Conservation (phyloP, 2,329 filamentous ascomycete species). For the Scedosporium boydii region DNA sequence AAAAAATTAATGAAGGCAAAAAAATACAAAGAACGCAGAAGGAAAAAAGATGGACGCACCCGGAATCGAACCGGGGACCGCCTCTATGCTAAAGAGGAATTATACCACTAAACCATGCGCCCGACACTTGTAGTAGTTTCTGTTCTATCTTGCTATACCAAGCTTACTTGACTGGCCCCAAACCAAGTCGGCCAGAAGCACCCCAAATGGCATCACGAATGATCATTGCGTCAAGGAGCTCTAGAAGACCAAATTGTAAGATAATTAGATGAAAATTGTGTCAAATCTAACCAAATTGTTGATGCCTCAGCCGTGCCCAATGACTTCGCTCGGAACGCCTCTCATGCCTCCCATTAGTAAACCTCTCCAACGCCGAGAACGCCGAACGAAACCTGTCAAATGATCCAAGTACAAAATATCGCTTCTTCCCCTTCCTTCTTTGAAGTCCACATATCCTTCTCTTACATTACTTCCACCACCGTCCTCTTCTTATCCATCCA, state of each 20-base stretch:
- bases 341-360: no score
- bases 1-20: not conserved
- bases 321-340: no score
- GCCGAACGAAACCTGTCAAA: no score
- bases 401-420: no score
- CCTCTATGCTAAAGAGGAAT: slow-evolving; percentile 5
- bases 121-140: not conserved
- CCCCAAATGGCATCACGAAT: no score
- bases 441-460: not conserved
- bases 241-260: no score
- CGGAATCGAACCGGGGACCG: slow-evolving; percentile 5
- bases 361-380: no score
- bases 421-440: not conserved
- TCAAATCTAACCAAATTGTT: no score
- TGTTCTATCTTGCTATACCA: not conserved
- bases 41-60: not conserved
- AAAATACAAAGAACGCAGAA: not conserved
- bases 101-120: slow-evolving; percentile 3
- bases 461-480: not conserved
- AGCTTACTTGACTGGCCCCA: not conserved
- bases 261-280: no score
- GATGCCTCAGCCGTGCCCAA: no score
- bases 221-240: no score
- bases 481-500: not conserved
- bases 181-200: not conserved